Percentiles rank a stretch among this genome's conserved stretches.
phyloP scores from a whole-genome alignment of 2,329 filamentous ascomycete genomes.

The Aureobasidium sp. region DNA sequence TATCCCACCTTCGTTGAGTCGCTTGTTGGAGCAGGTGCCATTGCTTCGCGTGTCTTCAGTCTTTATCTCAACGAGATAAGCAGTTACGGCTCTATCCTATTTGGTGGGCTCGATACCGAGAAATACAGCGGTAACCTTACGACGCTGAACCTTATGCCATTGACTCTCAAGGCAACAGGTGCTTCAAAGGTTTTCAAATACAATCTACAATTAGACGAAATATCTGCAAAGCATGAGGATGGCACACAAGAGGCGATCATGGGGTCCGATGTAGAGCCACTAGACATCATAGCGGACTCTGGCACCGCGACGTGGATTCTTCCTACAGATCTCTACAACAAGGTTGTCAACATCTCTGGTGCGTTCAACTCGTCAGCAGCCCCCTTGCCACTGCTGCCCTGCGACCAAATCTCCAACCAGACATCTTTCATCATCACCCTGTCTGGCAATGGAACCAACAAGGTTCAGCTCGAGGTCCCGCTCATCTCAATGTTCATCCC shows the following conservation, averaged over 20 bases:
- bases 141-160: slow-evolving; percentile 26
- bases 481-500: slow-evolving; percentile 26
- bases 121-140: slow-evolving; percentile 27
- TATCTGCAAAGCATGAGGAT: slow-evolving; percentile 23
- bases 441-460: slow-evolving; percentile 18
- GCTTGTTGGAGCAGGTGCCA: slow-evolving; percentile 25
- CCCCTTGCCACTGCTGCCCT: slow-evolving; percentile 14
- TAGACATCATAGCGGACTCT: slow-evolving; percentile 23
- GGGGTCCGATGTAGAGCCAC: slow-evolving; percentile 18
- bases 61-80: slow-evolving; percentile 27
- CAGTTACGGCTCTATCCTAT: slow-evolving; percentile 27
- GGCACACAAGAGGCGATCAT: slow-evolving; percentile 21
- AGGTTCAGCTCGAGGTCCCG: slow-evolving; percentile 25
- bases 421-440: slow-evolving; percentile 25
- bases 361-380: too few species aligned
- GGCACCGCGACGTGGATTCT: slow-evolving; percentile 27
- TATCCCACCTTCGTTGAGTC: slow-evolving; percentile 31
- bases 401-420: slow-evolving; percentile 23
- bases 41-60: slow-evolving; percentile 27
- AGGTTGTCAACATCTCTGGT: slow-evolving; percentile 21
- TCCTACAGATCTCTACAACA: slow-evolving; percentile 21
- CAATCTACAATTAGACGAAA: not conserved
- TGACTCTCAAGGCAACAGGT: not conserved
- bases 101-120: slow-evolving; percentile 30
- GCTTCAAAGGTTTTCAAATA: not conserved